Percentiles rank a stretch among this genome's conserved stretches.
Evolutionary conservation across 495 filamentous ascomycete species (phyloP).

Genomic region (Penicillium antarcticum): DNA sequence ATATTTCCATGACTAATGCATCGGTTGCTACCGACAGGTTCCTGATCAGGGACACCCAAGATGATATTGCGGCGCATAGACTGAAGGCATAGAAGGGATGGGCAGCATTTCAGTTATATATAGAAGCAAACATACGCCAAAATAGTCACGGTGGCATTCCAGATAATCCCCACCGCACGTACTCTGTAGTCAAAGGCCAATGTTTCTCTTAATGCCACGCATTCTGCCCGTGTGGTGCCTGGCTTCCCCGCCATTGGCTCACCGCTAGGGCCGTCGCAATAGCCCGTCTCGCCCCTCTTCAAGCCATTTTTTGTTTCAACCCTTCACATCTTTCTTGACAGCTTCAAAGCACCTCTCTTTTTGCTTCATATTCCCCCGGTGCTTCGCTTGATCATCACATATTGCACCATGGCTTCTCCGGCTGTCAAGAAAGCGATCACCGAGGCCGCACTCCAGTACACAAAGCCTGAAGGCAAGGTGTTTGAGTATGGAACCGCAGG

Average conservation of each 20-base stretch:
- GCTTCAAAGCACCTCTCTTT: conserved; percentile 1
- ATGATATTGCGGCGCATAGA: conserved; percentile 60
- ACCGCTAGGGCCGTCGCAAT: conserved; percentile 35
- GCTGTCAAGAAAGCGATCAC: conserved; percentile 44
- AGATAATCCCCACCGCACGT: conserved; percentile 3
- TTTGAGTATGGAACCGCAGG: conserved; percentile 97
- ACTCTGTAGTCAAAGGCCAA: too few species aligned
- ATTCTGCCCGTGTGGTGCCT: neutral
- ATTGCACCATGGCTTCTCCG: conserved; percentile 42
- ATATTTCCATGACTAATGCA: conserved; percentile 16
- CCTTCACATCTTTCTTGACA: conserved; percentile 8
- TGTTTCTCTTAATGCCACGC: conserved; percentile 14
- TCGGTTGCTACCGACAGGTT: conserved; percentile 51
- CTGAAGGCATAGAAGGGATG: conserved; percentile 40
- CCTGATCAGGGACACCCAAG: conserved; percentile 71
- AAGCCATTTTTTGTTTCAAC: conserved; percentile 28
- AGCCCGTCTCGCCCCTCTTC: conserved; percentile 32
- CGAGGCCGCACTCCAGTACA: conserved; percentile 44
- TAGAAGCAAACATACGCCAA: neutral
- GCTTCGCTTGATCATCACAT: conserved; percentile 11
- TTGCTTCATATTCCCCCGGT: neutral
- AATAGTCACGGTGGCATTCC: too few species aligned
- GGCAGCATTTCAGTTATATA: neutral
- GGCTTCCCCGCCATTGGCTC: conserved; percentile 22
- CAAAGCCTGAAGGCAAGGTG: conserved; percentile 64